phyloP scores from a whole-genome alignment of 2,329 filamentous ascomycete genomes.

The Aureobasidium sp. region DNA sequence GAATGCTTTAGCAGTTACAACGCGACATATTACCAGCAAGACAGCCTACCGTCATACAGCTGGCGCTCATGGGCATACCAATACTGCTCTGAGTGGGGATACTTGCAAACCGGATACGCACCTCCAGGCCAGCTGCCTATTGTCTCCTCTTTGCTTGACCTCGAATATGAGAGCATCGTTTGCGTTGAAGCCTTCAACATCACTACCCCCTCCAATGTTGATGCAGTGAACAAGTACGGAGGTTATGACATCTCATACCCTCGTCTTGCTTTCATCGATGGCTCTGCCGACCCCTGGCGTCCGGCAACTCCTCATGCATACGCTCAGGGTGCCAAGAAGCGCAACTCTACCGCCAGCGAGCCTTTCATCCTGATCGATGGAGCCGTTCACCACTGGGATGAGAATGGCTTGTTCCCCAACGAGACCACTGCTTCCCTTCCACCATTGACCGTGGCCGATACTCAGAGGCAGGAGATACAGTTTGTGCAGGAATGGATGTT shows the following conservation, averaged over 20 bases:
- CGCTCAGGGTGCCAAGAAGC: slow-evolving; percentile 40
- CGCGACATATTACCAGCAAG: slow-evolving; percentile 35
- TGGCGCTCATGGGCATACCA: slow-evolving; percentile 51
- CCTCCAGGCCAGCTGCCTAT: slow-evolving; percentile 57
- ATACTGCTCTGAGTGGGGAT: slow-evolving; percentile 61
- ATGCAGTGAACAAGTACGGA: slow-evolving; percentile 66
- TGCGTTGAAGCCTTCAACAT: slow-evolving; percentile 66
- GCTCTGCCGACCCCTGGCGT: slow-evolving; percentile 72
- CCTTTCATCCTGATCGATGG: slow-evolving; percentile 64
- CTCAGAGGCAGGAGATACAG: slow-evolving; percentile 48
- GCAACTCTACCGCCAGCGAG: slow-evolving; percentile 53
- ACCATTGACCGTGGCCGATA: slow-evolving; percentile 48
- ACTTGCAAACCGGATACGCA: slow-evolving; percentile 62
- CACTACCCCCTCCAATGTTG: slow-evolving; percentile 51
- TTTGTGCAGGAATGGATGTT: slow-evolving; percentile 61
- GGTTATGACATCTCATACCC: slow-evolving; percentile 64
- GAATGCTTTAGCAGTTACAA: slow-evolving; percentile 45
- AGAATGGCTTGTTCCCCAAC: slow-evolving; percentile 57
- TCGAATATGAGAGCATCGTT: slow-evolving; percentile 52
- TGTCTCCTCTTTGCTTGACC: slow-evolving; percentile 59
- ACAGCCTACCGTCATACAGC: slow-evolving; percentile 32
- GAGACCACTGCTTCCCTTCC: slow-evolving; percentile 52
- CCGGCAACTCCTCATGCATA: slow-evolving; percentile 62
- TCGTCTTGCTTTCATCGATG: slow-evolving; percentile 68
- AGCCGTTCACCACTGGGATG: slow-evolving; percentile 78